Evolutionary conservation across 352 stramenopile species (phyloP).

Genomic region (Phytophthora tentaculata): DNA sequence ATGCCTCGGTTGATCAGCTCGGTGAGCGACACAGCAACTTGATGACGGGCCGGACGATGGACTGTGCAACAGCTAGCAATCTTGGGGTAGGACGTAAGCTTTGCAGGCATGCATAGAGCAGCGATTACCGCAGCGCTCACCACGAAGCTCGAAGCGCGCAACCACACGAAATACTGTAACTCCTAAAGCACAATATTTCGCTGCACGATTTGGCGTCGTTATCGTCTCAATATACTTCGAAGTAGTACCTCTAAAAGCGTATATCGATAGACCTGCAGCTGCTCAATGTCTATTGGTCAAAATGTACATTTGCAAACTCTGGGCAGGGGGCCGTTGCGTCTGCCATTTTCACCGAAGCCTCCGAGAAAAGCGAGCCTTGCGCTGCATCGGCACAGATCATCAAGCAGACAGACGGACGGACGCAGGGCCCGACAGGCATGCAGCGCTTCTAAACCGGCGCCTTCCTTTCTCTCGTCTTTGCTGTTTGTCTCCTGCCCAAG

Average conservation of each 20-base stretch:
- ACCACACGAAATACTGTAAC: constrained; percentile 11
- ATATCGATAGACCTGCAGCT: background rate
- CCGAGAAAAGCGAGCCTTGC: constrained; percentile 26
- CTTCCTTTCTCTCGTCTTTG: constrained; percentile 38
- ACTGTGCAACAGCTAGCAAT: constrained; percentile 3
- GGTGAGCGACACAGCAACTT: constrained; percentile 2
- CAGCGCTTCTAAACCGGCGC: constrained; percentile 45
- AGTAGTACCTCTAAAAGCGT: background rate
- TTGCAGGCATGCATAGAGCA: constrained; percentile 28
- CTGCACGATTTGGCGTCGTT: constrained; percentile 28
- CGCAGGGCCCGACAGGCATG: constrained; percentile 40
- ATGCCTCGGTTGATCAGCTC: too few species aligned
- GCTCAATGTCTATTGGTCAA: constrained; percentile 24
- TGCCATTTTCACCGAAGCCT: constrained; percentile 39
- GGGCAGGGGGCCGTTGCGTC: constrained; percentile 35
- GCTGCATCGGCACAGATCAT: constrained; percentile 13
- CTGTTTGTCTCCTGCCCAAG: constrained; percentile 14
- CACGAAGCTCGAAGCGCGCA: constrained; percentile 7
- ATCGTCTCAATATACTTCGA: too few species aligned
- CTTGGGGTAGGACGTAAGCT: constrained; percentile 18
- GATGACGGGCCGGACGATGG: background rate
- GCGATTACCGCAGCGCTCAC: constrained; percentile 20
- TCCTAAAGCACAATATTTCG: constrained; percentile 30
- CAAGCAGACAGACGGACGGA: constrained; percentile 30
- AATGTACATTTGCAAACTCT: constrained; percentile 9